Percentiles rank a stretch among this genome's conserved stretches.
Conservation (phyloP, 2,329 filamentous ascomycete genomes). For the Macrophomina phaseolina region DNA sequence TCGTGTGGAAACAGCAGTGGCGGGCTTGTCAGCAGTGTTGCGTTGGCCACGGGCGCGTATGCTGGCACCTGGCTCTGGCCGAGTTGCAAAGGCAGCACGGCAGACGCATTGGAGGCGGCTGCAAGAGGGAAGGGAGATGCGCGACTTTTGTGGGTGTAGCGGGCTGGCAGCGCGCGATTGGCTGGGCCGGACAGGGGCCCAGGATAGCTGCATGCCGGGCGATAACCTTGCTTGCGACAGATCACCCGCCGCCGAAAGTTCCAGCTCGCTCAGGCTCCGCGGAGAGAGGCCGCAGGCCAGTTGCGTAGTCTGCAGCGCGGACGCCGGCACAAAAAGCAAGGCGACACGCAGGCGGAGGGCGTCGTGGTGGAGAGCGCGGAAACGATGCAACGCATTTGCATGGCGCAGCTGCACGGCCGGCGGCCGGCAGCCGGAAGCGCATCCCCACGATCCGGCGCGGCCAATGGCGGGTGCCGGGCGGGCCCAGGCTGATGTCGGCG, state of each 20-base stretch:
- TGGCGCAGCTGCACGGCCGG: background rate
- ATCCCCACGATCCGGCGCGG: slow-evolving; percentile 19
- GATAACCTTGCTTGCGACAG: slow-evolving; percentile 20
- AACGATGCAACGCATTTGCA: slow-evolving; percentile 19
- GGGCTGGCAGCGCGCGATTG: slow-evolving; percentile 5
- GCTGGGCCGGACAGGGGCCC: slow-evolving; percentile 3
- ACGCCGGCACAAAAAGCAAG: slow-evolving; percentile 3
- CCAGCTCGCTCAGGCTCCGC: background rate
- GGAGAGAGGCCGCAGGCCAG: background rate
- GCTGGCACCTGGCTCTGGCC: background rate
- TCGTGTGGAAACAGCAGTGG: background rate
- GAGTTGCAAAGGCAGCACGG: background rate
- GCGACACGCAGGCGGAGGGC: background rate
- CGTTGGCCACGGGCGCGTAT: background rate
- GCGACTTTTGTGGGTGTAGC: slow-evolving; percentile 21
- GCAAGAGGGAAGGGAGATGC: slow-evolving; percentile 7
- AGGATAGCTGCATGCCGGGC: slow-evolving; percentile 18
- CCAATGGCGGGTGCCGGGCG: background rate
- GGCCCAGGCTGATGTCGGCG: slow-evolving; percentile 3
- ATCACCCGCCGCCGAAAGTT: background rate
- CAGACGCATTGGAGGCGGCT: slow-evolving; percentile 5
- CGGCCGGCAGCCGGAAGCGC: background rate
- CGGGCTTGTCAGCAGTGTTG: slow-evolving; percentile 1
- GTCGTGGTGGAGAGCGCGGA: background rate
- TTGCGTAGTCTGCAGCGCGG: slow-evolving; percentile 13